phyloP scores from a whole-genome alignment of 495 filamentous ascomycete genomes.

The Penicillium pancosmium region DNA sequence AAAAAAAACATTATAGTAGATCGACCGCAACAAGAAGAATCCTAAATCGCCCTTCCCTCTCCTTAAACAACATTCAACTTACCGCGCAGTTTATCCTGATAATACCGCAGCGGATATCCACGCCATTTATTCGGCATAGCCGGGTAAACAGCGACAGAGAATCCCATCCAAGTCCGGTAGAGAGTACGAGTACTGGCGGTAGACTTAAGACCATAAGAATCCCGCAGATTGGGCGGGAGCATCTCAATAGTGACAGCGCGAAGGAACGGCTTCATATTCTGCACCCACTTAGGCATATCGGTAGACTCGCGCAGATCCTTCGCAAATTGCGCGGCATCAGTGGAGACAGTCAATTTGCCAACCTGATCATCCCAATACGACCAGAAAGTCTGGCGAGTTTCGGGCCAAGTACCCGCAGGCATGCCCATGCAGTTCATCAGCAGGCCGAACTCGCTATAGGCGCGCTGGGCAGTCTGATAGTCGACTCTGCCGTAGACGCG shows the following conservation, averaged over 20 bases:
- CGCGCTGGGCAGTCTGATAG: conserved; percentile 39
- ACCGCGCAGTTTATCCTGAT: conserved; percentile 32
- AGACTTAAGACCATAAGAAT: conserved; percentile 43
- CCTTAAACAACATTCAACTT: conserved; percentile 35
- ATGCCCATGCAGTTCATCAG: conserved; percentile 34
- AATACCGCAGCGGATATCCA: conserved; percentile 35
- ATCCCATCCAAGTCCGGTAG: conserved; percentile 42
- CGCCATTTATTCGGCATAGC: conserved; percentile 37
- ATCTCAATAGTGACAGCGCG: conserved; percentile 42
- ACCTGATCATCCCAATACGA: conserved; percentile 46
- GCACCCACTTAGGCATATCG: conserved; percentile 39
- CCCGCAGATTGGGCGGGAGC: conserved; percentile 41
- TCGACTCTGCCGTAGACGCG: conserved; percentile 43
- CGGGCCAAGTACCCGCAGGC: conserved; percentile 36
- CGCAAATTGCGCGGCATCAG: conserved; percentile 38
- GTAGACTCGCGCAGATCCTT: conserved; percentile 30
- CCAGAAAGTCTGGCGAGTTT: conserved; percentile 41
- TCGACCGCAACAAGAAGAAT: not conserved
- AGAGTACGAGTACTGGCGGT: conserved; percentile 33
- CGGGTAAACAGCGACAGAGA: conserved; percentile 42
- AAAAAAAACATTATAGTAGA: conserved; percentile 9
- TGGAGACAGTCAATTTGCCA: conserved; percentile 32
- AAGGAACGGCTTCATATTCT: conserved; percentile 38
- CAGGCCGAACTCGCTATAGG: conserved; percentile 40
- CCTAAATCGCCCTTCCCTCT: not conserved